Conservation (phyloP, 768 basidiomycete genomes). For the Suillus brevipes region DNA sequence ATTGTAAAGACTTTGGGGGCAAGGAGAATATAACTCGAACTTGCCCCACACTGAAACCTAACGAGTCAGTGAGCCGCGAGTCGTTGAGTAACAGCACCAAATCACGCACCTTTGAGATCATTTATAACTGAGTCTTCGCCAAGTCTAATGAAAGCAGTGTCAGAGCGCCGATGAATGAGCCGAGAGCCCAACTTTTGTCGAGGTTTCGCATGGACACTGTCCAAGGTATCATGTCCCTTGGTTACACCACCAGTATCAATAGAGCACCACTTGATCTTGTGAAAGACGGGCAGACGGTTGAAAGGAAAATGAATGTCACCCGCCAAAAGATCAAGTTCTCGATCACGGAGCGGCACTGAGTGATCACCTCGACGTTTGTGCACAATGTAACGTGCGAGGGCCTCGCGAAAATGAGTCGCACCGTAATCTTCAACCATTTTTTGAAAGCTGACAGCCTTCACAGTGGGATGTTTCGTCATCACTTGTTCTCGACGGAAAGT, state of each 20-base stretch:
- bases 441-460: too few relatives aligned
- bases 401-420: too few relatives aligned
- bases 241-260: background rate
- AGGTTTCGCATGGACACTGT: too few relatives aligned
- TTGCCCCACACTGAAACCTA: slow-evolving; percentile 13
- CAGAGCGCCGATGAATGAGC: background rate
- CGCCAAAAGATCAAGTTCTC: background rate
- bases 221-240: too few relatives aligned
- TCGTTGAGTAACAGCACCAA: background rate
- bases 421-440: too few relatives aligned
- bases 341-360: background rate
- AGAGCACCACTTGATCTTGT: background rate
- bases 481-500: too few relatives aligned
- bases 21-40: slow-evolving; percentile 11
- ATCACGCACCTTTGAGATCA: background rate
- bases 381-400: too few relatives aligned
- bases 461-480: too few relatives aligned
- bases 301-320: background rate
- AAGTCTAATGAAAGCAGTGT: background rate
- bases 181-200: background rate
- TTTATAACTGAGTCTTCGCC: background rate
- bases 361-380: background rate
- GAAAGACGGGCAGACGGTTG: background rate
- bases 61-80: background rate
- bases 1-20: slow-evolving; percentile 8